A percentile compares a stretch with the other conserved stretches of the same genome.
Evolutionary conservation across 1,284 basidiomycete species (phyloP).

Genomic region (Microbotryum lychnidis-dioicae): DNA sequence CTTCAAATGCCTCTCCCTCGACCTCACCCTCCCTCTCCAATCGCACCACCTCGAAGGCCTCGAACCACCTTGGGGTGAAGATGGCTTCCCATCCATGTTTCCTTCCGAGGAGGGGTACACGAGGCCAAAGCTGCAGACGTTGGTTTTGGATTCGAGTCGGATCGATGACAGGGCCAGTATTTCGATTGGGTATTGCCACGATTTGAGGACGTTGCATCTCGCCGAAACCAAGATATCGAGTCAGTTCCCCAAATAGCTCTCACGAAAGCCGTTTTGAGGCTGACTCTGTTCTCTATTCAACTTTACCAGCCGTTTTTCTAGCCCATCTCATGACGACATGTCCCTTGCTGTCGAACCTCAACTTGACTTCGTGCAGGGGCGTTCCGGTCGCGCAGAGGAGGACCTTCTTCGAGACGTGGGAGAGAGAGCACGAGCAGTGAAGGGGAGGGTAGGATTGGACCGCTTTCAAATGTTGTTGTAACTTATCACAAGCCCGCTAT

Average conservation of each 20-base stretch:
- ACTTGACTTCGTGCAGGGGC: conserved; percentile 30
- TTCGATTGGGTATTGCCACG: conserved; percentile 10
- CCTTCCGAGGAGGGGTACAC: background rate
- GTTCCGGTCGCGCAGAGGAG: conserved; percentile 26
- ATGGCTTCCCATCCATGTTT: background rate
- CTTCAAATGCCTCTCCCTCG: background rate
- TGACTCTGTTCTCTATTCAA: background rate
- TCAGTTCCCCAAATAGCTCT: no score
- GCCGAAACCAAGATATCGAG: conserved; percentile 27
- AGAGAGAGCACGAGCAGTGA: conserved; percentile 1
- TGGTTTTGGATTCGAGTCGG: conserved; percentile 19
- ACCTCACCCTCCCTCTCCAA: conserved; percentile 23
- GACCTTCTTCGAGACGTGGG: conserved; percentile 27
- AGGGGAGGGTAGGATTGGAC: no score
- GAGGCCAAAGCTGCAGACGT: conserved; percentile 7
- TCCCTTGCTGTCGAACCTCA: conserved; percentile 19
- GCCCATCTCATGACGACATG: conserved; percentile 15
- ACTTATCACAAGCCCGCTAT: no score
- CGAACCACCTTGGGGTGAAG: conserved; percentile 3
- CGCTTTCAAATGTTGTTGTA: no score
- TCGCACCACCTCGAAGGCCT: conserved; percentile 22
- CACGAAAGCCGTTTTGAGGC: no score
- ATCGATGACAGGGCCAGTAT: conserved; percentile 15
- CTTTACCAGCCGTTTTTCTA: conserved; percentile 18
- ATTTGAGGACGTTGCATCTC: conserved; percentile 20